phyloP scores from a whole-genome alignment of 2,329 filamentous ascomycete genomes.

The Xylariales sp. region DNA sequence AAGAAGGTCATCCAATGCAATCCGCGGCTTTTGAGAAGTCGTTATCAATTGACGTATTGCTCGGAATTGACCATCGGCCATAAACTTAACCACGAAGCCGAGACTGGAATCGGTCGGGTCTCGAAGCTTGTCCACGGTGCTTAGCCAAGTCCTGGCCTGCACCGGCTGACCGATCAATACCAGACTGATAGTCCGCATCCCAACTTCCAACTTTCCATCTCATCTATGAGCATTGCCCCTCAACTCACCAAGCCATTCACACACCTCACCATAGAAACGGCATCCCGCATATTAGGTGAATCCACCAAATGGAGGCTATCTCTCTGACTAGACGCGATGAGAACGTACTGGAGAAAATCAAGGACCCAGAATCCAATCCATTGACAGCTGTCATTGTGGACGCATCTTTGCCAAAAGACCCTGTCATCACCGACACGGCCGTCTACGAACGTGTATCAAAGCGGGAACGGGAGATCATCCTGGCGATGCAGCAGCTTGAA shows the following conservation, averaged over 20 bases:
- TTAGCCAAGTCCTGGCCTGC: too few relatives aligned
- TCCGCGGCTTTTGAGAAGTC: too few relatives aligned
- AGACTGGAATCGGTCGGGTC: too few relatives aligned
- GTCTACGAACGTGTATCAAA: constrained; percentile 47
- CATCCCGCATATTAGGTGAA: constrained; percentile 9
- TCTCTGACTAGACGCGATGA: constrained; percentile 54
- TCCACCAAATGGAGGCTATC: constrained; percentile 39
- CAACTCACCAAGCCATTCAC: too few relatives aligned
- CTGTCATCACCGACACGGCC: constrained; percentile 45
- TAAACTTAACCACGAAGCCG: too few relatives aligned
- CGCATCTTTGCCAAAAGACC: constrained; percentile 50
- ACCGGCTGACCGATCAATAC: too few relatives aligned
- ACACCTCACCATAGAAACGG: not conserved
- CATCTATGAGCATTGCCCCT: too few relatives aligned
- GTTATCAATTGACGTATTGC: too few relatives aligned
- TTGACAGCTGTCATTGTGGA: constrained; percentile 50
- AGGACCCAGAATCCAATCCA: constrained; percentile 60
- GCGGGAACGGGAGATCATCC: constrained; percentile 49
- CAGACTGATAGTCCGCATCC: too few relatives aligned
- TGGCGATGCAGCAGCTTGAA: constrained; percentile 51
- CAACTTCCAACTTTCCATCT: too few relatives aligned
- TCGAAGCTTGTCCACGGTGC: too few relatives aligned
- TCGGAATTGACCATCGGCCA: too few relatives aligned
- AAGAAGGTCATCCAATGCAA: not conserved
- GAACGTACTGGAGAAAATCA: constrained; percentile 62